A percentile compares a stretch with the other conserved stretches of the same genome.
These are phyloP conservation scores for Calonectria montana DNA, from an alignment of 2,329 filamentous ascomycete genomes.

Conservation along the genomic window DNA sequence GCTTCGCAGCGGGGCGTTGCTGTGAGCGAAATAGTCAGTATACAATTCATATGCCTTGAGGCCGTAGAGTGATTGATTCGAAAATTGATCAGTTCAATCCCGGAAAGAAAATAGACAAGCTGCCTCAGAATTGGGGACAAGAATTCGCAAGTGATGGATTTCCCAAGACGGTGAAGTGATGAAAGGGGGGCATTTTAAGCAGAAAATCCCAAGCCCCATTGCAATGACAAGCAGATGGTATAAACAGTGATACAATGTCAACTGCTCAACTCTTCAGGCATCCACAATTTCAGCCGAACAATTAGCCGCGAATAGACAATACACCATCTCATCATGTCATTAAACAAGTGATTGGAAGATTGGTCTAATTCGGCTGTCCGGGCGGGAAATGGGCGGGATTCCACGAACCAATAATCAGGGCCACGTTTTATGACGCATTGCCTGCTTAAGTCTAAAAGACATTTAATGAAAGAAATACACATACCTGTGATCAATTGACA, in stretches of 20 bases:
- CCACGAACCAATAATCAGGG: neutral
- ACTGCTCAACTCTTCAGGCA: neutral
- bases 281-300: neutral
- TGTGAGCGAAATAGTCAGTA: conserved; percentile 10
- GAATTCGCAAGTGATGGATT: neutral
- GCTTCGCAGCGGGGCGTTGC: conserved; percentile 12
- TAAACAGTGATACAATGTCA: conserved; percentile 24
- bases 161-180: neutral
- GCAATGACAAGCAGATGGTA: conserved; percentile 14
- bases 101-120: neutral
- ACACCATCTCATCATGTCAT: neutral
- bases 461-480: conserved; percentile 3
- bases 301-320: neutral
- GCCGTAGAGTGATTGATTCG: neutral
- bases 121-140: neutral
- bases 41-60: neutral
- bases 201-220: neutral
- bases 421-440: neutral
- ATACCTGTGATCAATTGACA: conserved; percentile 41
- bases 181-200: neutral
- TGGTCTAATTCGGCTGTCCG: neutral
- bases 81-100: neutral
- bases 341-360: neutral
- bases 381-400: neutral
- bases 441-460: neutral